Conservation (phyloP, 2,329 filamentous ascomycete genomes). For the Chaetomiaceae sp. region DNA sequence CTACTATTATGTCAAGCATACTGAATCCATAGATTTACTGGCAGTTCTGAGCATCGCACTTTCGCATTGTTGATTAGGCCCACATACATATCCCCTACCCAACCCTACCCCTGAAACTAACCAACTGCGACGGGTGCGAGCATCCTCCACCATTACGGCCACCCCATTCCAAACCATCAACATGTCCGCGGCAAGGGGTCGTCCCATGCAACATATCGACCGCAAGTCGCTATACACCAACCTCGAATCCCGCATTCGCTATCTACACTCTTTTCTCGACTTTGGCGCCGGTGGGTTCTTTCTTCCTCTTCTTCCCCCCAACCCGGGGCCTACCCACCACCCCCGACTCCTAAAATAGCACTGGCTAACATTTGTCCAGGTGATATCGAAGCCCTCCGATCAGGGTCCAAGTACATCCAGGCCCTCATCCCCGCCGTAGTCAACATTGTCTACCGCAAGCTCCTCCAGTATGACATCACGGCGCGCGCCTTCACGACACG, state of each 20-base stretch:
- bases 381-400: constrained; percentile 66
- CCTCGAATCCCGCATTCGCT: constrained; percentile 64
- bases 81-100: too few relatives aligned
- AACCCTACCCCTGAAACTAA: neutral
- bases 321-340: too few relatives aligned
- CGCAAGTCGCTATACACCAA: constrained; percentile 68
- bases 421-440: constrained; percentile 78
- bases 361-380: too few relatives aligned
- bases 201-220: constrained; percentile 55
- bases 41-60: too few relatives aligned
- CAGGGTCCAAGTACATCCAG: constrained; percentile 71
- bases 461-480: constrained; percentile 77
- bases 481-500: constrained; percentile 67
- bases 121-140: too few relatives aligned
- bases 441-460: constrained; percentile 79
- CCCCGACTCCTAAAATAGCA: too few relatives aligned
- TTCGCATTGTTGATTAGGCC: too few relatives aligned
- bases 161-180: too few relatives aligned
- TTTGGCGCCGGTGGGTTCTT: constrained; percentile 62
- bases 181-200: constrained; percentile 22
- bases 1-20: neutral
- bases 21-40: too few relatives aligned
- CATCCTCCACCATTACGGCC: too few relatives aligned
- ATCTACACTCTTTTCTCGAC: constrained; percentile 71
- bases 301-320: too few relatives aligned